Conservation (phyloP, 148 eudicot species). For the Euryodendron excelsum region DNA sequence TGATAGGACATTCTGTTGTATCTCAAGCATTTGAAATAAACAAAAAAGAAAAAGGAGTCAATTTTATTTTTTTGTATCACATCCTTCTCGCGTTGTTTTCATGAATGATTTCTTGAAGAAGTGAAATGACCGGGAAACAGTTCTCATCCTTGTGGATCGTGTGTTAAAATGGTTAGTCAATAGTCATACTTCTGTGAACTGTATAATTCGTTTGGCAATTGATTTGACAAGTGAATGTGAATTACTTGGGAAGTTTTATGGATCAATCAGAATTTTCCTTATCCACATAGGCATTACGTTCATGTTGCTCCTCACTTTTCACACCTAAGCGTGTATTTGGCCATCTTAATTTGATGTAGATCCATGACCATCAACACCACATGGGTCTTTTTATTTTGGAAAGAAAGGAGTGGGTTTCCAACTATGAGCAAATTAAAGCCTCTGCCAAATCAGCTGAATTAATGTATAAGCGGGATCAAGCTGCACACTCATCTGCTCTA, state of each 20-base stretch:
- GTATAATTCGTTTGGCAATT: not conserved
- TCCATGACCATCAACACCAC: conserved; percentile 73
- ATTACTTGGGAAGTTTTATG: not conserved
- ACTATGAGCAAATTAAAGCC: conserved; percentile 59
- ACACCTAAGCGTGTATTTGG: conserved; percentile 6
- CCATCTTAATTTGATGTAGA: conserved; percentile 34
- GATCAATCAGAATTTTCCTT: conserved; percentile 1
- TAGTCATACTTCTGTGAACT: not conserved
- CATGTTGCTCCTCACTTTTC: not conserved
- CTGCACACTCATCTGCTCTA: conserved; percentile 55
- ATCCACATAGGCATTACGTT: not conserved
- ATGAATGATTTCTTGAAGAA: not conserved
- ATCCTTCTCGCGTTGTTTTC: not conserved
- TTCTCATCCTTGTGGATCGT: not conserved
- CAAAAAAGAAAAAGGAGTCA: not conserved
- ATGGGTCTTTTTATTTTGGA: conserved; percentile 88
- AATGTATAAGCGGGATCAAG: conserved; percentile 52
- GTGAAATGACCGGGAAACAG: not conserved
- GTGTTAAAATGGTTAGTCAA: not conserved
- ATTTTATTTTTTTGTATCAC: not conserved
- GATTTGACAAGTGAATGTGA: conserved; percentile 7
- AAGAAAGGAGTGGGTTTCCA: conserved; percentile 78
- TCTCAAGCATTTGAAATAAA: not conserved
- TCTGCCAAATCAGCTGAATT: conserved; percentile 60
- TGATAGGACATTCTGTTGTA: not conserved